These are phyloP conservation scores for Lentinula raphanica DNA, from an alignment of 768 basidiomycete species.

Conservation along the genomic window DNA sequence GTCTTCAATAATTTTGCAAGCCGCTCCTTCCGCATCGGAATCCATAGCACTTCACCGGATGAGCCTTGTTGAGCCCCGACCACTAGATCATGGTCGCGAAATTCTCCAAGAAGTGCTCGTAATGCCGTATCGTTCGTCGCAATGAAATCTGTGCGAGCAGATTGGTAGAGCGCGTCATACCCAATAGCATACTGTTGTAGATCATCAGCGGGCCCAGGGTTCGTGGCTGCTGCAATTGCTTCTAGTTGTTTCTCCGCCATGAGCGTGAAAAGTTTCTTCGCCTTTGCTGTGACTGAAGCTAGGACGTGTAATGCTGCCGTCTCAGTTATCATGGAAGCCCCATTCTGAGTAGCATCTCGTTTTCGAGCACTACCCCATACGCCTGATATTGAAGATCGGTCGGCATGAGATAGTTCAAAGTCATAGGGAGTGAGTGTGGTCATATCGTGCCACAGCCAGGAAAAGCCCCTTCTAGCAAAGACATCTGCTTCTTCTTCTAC, in stretches of 20 bases:
- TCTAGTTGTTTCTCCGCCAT: conserved; percentile 68
- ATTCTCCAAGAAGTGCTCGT: conserved; percentile 80
- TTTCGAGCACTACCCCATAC: conserved; percentile 30
- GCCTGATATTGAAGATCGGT: conserved; percentile 57
- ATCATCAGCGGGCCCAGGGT: conserved; percentile 26
- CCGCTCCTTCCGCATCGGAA: conserved; percentile 61
- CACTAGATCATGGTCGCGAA: conserved; percentile 82
- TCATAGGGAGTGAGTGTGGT: conserved; percentile 84
- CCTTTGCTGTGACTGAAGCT: conserved; percentile 81
- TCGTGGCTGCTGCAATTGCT: conserved; percentile 32
- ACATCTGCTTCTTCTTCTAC: neutral
- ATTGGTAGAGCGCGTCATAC: conserved; percentile 58
- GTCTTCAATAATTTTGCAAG: conserved; percentile 40
- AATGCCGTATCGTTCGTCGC: conserved; percentile 85
- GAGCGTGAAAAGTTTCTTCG: conserved; percentile 68
- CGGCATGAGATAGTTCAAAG: conserved; percentile 64
- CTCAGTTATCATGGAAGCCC: conserved; percentile 54
- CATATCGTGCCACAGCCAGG: conserved; percentile 21
- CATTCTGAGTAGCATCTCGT: conserved; percentile 22
- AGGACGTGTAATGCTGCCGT: conserved; percentile 77
- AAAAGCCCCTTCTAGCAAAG: too few relatives aligned
- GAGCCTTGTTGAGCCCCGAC: conserved; percentile 38
- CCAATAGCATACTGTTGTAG: conserved; percentile 33
- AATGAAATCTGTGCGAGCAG: conserved; percentile 78
- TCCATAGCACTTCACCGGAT: conserved; percentile 41